Percentiles rank a stretch among this genome's conserved stretches.
These are phyloP conservation scores for Hypoxylon lienhwacheense DNA, from an alignment of 495 filamentous ascomycete species.

Conservation along the genomic window DNA sequence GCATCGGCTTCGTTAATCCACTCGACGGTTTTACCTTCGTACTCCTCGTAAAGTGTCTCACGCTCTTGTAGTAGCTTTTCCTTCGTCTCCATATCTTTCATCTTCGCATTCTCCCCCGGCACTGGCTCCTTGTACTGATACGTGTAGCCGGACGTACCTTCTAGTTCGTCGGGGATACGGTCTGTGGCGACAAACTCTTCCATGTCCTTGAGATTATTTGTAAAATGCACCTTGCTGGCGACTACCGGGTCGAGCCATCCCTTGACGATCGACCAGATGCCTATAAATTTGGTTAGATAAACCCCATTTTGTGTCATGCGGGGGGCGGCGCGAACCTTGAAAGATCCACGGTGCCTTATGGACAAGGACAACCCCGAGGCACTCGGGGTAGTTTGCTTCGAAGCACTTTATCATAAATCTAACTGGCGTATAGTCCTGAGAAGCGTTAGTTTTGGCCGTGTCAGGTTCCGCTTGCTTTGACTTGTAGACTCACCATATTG, in stretches of 20 bases:
- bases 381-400: slow-evolving; percentile 97
- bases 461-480: not conserved
- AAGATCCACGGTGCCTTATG: slow-evolving; percentile 98
- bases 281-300: slow-evolving; percentile 40
- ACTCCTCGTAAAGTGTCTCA: slow-evolving; percentile 63
- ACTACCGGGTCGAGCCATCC: slow-evolving; percentile 98
- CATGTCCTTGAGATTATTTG: slow-evolving; percentile 77
- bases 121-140: slow-evolving; percentile 80
- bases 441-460: slow-evolving; percentile 21
- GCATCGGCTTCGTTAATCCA: slow-evolving; percentile 62
- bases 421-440: slow-evolving; percentile 87
- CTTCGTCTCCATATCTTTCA: slow-evolving; percentile 67
- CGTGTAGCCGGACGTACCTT: slow-evolving; percentile 77
- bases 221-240: slow-evolving; percentile 92
- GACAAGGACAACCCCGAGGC: slow-evolving; percentile 86
- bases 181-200: slow-evolving; percentile 69
- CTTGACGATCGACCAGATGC: slow-evolving; percentile 85
- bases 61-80: slow-evolving; percentile 62
- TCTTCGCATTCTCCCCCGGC: slow-evolving; percentile 67
- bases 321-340: slow-evolving; percentile 59
- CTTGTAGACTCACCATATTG: slow-evolving; percentile 73
- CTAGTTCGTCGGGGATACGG: slow-evolving; percentile 77
- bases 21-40: slow-evolving; percentile 67
- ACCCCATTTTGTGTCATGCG: slow-evolving; percentile 2
- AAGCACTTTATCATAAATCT: slow-evolving; percentile 99